A percentile compares a stretch with the other conserved stretches of the same genome.
phyloP scores from a whole-genome alignment of 495 filamentous ascomycete genomes.

The Glarea lozoyensis region DNA sequence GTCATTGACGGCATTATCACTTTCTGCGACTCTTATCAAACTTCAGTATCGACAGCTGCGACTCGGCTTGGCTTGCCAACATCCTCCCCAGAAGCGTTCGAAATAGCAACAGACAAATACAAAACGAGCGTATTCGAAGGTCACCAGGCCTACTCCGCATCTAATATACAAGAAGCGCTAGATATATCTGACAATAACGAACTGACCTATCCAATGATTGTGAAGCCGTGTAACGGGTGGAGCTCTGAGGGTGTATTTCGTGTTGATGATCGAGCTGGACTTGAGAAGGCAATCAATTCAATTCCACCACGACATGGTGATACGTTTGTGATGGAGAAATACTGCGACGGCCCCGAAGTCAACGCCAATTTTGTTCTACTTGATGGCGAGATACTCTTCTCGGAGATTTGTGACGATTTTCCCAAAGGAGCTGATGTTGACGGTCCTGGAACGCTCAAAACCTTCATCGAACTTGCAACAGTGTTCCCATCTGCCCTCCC shows the following conservation, averaged over 20 bases:
- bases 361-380: neutral
- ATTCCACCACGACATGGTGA: neutral
- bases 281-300: slow-evolving; percentile 7
- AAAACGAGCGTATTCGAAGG: slow-evolving; percentile 29
- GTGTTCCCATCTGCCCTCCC: slow-evolving; percentile 8
- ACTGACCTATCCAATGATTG: slow-evolving; percentile 31
- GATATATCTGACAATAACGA: slow-evolving; percentile 3
- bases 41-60: neutral
- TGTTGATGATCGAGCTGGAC: slow-evolving; percentile 24
- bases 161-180: slow-evolving; percentile 16
- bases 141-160: slow-evolving; percentile 14
- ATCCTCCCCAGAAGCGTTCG: slow-evolving; percentile 26
- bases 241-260: slow-evolving; percentile 34
- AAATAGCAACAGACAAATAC: slow-evolving; percentile 35
- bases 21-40: neutral
- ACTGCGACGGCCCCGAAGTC: neutral
- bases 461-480: slow-evolving; percentile 1
- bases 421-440: neutral
- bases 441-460: neutral
- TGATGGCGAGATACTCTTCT: slow-evolving; percentile 1
- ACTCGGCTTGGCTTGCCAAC: slow-evolving; percentile 18
- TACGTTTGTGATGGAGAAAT: neutral
- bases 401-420: neutral
- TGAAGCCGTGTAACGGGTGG: slow-evolving; percentile 36
- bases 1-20: slow-evolving; percentile 24